Percentiles rank a stretch among this genome's conserved stretches.
Conservation (phyloP, 257 asterid genomes). For the Fraxinus cuspidata region DNA sequence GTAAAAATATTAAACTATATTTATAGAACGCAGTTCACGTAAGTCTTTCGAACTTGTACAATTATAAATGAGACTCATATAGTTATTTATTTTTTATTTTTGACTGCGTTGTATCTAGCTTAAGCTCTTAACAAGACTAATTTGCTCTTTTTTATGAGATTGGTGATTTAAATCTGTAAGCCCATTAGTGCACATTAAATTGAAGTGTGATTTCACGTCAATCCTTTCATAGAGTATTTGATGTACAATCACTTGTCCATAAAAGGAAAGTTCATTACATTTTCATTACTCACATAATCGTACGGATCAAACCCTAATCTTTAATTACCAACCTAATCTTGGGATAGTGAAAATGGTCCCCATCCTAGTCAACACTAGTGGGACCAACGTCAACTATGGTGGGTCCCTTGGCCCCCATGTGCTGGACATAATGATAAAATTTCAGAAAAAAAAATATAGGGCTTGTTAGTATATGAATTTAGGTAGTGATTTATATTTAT, state of each 20-base stretch:
- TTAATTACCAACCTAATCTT: neutral
- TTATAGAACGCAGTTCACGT: too few species aligned
- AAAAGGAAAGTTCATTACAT: neutral
- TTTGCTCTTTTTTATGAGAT: too few species aligned
- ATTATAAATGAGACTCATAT: too few species aligned
- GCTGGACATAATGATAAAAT: conserved; percentile 31
- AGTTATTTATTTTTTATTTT: too few species aligned
- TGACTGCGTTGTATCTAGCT: too few species aligned
- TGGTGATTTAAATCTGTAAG: too few species aligned
- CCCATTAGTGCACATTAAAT: too few species aligned
- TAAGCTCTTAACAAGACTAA: too few species aligned
- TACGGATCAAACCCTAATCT: neutral
- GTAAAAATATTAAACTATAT: too few species aligned
- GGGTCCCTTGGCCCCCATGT: conserved; percentile 40
- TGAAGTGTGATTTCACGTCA: too few species aligned
- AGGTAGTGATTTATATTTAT: neutral
- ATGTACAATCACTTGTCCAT: neutral
- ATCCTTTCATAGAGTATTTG: neutral
- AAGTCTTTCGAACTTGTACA: too few species aligned
- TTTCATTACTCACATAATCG: neutral
- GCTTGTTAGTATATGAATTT: neutral
- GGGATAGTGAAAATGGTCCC: conserved; percentile 17
- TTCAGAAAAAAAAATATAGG: neutral
- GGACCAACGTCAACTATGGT: conserved; percentile 30
- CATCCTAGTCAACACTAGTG: conserved; percentile 40